A percentile compares a stretch with the other conserved stretches of the same genome.
Evolutionary conservation across 208 protist genomes (phyloP).

Genomic region (Trypanosoma vivax): DNA sequence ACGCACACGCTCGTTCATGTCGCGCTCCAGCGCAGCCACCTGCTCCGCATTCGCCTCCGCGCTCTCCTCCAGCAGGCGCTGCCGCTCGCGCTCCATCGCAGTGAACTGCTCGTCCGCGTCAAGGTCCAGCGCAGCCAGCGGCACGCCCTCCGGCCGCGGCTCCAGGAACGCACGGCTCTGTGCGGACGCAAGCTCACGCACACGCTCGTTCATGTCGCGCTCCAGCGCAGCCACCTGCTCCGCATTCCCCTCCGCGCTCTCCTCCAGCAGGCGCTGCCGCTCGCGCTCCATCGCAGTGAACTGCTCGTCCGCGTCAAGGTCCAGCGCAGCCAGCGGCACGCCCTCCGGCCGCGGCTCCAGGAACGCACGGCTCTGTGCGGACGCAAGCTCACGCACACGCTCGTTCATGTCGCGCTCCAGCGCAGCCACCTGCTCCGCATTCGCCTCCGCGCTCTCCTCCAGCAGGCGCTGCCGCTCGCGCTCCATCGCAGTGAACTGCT

Average conservation of each 20-base stretch:
- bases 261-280: slow-evolving; percentile 39
- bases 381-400: slow-evolving; percentile 67
- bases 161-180: background rate
- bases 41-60: background rate
- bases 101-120: background rate
- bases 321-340: slow-evolving; percentile 54
- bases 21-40: background rate
- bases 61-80: background rate
- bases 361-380: slow-evolving; percentile 54
- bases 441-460: background rate
- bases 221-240: background rate
- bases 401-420: background rate
- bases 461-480: slow-evolving; percentile 16
- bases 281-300: slow-evolving; percentile 68
- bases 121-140: background rate
- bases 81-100: background rate
- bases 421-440: background rate
- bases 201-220: background rate
- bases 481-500: background rate
- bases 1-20: background rate
- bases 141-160: background rate
- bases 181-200: background rate
- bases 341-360: slow-evolving; percentile 64
- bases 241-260: background rate
- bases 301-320: slow-evolving; percentile 65